Evolutionary conservation across 148 eudicot species (phyloP).

Genomic region (Diospyros kaki): DNA sequence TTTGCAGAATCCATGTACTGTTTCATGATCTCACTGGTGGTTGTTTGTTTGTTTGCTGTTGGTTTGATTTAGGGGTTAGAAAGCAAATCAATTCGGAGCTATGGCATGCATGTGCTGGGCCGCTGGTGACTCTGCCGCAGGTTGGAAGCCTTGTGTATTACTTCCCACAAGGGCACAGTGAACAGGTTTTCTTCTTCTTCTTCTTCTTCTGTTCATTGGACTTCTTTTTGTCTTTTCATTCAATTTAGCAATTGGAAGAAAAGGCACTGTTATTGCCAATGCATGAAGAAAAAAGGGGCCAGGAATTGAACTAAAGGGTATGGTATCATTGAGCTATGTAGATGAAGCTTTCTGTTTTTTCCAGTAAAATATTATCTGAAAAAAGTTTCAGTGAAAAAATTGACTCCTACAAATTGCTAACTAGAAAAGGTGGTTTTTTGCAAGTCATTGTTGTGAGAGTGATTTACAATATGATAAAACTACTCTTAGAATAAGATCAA

Average conservation of each 20-base stretch:
- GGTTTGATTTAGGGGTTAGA: constrained; percentile 34
- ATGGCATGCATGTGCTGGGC: constrained; percentile 99
- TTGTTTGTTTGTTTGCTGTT: background rate
- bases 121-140: constrained; percentile 83
- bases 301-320: background rate
- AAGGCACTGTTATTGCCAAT: background rate
- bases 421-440: no score
- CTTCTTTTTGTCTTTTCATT: background rate
- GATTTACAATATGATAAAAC: no score
- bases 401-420: no score
- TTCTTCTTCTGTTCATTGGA: no score
- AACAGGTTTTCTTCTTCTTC: constrained; percentile 56
- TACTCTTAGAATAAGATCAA: no score
- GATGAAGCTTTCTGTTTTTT: no score
- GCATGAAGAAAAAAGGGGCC: background rate
- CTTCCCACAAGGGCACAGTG: constrained; percentile 98
- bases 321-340: no score
- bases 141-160: constrained; percentile 92
- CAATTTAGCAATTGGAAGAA: background rate
- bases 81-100: constrained; percentile 72
- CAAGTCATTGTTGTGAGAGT: no score
- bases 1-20: background rate
- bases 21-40: no score
- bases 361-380: no score
- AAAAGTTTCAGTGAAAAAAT: no score